Evolutionary conservation across 176 grass and related monocot species (phyloP).

Genomic region (Avena atlantica): DNA sequence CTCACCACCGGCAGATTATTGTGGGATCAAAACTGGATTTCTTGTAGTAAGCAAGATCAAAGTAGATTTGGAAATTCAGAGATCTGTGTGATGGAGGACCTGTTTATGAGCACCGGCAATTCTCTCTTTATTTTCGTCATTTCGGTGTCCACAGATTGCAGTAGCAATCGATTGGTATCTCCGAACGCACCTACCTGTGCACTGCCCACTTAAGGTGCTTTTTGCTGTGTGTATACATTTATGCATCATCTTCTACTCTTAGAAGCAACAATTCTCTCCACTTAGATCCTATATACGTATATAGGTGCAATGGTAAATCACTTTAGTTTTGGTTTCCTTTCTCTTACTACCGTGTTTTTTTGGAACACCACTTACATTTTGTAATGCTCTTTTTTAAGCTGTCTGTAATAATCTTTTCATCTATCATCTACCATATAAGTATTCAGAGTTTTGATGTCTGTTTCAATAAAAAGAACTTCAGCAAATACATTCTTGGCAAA

Average conservation of each 20-base stretch:
- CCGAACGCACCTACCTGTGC: conserved; percentile 45
- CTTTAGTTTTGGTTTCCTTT: background rate
- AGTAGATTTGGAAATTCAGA: conserved; percentile 29
- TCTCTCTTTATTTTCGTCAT: background rate
- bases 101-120: conserved; percentile 3
- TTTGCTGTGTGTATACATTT: background rate
- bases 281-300: conserved; percentile 15
- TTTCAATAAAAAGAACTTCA: background rate
- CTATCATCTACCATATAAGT: background rate
- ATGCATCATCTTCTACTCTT: conserved; percentile 18
- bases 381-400: background rate
- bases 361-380: background rate
- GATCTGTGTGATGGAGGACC: conserved; percentile 21
- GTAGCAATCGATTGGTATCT: conserved; percentile 16
- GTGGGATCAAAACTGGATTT: background rate
- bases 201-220: conserved; percentile 25
- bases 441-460: background rate
- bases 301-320: conserved; percentile 12
- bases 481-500: background rate
- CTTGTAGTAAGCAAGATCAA: background rate
- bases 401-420: background rate
- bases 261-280: conserved; percentile 24
- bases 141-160: conserved; percentile 29
- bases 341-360: too few species aligned
- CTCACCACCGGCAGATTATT: conserved; percentile 22